These are phyloP conservation scores for Hibiscus mutabilis DNA, from an alignment of 345 rosid species.

Conservation along the genomic window DNA sequence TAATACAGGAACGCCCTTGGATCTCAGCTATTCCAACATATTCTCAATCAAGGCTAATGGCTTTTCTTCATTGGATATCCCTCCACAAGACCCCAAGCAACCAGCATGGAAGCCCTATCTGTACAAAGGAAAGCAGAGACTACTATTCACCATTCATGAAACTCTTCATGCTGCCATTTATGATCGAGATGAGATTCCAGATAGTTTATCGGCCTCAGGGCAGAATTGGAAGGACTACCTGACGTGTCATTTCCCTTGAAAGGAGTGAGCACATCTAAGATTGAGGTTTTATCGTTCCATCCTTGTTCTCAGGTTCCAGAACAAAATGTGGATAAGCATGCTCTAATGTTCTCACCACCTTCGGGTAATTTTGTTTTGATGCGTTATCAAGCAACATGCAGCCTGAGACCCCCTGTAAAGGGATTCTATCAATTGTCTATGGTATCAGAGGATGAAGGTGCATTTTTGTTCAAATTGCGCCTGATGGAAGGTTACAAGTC, in stretches of 20 bases:
- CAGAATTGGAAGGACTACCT: constrained; percentile 88
- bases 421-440: constrained; percentile 93
- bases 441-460: constrained; percentile 97
- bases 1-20: constrained; percentile 70
- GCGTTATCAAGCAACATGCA: constrained; percentile 70
- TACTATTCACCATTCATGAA: constrained; percentile 73
- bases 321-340: constrained; percentile 65
- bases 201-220: constrained; percentile 74
- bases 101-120: constrained; percentile 97
- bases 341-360: constrained; percentile 82
- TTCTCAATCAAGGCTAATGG: constrained; percentile 63
- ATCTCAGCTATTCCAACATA: constrained; percentile 61
- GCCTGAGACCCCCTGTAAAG: constrained; percentile 76
- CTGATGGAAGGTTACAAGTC: constrained; percentile 84
- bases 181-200: constrained; percentile 86
- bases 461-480: constrained; percentile 73
- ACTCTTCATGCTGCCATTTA: constrained; percentile 77
- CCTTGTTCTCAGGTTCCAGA: constrained; percentile 91
- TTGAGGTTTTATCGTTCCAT: constrained; percentile 81
- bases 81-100: constrained; percentile 74
- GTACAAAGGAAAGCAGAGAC: constrained; percentile 78
- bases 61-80: constrained; percentile 69
- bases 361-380: constrained; percentile 79
- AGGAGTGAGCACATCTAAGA: constrained; percentile 51
- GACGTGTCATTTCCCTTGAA: constrained; percentile 82